phyloP scores from a whole-genome alignment of 306 rosid genomes.

The Prunus salicina region DNA sequence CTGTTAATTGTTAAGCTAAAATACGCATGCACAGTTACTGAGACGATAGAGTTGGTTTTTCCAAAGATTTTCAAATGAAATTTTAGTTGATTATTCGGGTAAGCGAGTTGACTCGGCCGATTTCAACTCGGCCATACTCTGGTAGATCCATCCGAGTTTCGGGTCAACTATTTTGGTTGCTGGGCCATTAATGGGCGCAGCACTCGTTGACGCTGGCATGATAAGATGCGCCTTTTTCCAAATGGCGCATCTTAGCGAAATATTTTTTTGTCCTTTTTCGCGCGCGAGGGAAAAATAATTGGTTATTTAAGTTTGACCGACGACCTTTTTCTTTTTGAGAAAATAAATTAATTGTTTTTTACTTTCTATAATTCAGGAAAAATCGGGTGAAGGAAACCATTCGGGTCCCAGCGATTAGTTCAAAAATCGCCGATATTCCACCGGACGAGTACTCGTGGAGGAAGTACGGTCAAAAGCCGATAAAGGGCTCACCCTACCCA shows the following conservation, averaged over 20 bases:
- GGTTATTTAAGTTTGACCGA: constrained; percentile 6
- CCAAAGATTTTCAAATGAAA: neutral
- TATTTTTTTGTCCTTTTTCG: constrained; percentile 3
- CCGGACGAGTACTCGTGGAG: constrained; percentile 91
- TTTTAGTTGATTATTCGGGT: neutral
- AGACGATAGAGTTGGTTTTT: neutral
- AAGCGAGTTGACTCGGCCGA: neutral
- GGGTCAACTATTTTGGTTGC: constrained; percentile 46
- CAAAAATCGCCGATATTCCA: constrained; percentile 88
- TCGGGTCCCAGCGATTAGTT: constrained; percentile 76
- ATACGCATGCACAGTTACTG: neutral
- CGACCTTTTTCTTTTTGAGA: too few relatives aligned
- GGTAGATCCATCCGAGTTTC: neutral
- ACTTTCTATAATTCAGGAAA: constrained; percentile 46
- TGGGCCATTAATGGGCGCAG: constrained; percentile 10
- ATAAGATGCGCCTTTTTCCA: constrained; percentile 9
- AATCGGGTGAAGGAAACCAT: constrained; percentile 70
- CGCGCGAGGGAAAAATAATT: constrained; percentile 7
- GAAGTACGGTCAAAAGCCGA: constrained; percentile 93
- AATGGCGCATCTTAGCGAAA: neutral
- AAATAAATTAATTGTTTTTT: neutral
- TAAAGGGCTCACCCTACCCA: constrained; percentile 88
- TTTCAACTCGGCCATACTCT: neutral
- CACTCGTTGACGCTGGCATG: constrained; percentile 49
- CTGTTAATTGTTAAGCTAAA: neutral